Evolutionary conservation across 176 grass and related monocot species (phyloP).

Genomic region (Paspalum vaginatum): DNA sequence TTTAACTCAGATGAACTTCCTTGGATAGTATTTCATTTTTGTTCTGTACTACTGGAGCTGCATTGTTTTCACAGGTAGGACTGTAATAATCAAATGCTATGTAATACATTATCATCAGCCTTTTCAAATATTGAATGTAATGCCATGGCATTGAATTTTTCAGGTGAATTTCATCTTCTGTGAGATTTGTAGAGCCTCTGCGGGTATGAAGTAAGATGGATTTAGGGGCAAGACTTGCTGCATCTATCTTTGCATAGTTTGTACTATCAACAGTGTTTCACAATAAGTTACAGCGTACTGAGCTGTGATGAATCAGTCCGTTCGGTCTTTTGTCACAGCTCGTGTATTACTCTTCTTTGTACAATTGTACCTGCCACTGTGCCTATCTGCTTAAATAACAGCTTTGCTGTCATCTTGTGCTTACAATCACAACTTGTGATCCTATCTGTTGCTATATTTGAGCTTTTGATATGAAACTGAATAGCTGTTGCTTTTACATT

Average conservation of each 20-base stretch:
- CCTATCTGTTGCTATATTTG: background rate
- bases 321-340: background rate
- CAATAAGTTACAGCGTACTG: slow-evolving; percentile 16
- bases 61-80: background rate
- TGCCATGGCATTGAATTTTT: background rate
- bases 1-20: background rate
- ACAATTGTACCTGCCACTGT: slow-evolving; percentile 15
- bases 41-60: background rate
- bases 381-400: slow-evolving; percentile 6
- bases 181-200: slow-evolving; percentile 2
- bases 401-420: slow-evolving; percentile 13
- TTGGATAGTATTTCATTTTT: no score
- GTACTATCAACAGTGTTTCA: background rate
- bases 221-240: background rate
- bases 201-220: slow-evolving; percentile 18
- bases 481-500: background rate
- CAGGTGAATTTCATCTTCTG: slow-evolving; percentile 35
- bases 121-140: background rate
- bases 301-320: slow-evolving; percentile 12
- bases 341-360: background rate
- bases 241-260: slow-evolving; percentile 22
- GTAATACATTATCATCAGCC: background rate
- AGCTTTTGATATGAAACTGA: background rate
- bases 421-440: background rate
- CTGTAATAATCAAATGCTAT: background rate